These are phyloP conservation scores for Populus simonii DNA, from an alignment of 345 rosid genomes.

Conservation along the genomic window DNA sequence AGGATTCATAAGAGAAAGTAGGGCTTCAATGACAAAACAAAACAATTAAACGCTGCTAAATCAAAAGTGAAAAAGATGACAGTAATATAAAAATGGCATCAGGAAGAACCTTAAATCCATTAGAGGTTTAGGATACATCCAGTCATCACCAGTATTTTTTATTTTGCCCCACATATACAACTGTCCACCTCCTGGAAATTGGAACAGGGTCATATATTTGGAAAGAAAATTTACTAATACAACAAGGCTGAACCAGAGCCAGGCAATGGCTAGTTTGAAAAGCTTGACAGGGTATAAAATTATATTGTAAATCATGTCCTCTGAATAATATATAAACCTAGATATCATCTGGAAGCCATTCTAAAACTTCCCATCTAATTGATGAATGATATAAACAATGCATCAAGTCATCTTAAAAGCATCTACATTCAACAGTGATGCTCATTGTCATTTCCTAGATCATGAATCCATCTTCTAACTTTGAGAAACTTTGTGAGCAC, in stretches of 20 bases:
- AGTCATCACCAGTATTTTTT: conserved; percentile 85
- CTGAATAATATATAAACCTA: not conserved
- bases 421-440: not conserved
- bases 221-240: not conserved
- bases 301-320: not conserved
- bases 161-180: conserved; percentile 99
- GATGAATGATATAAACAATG: not conserved
- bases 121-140: conserved; percentile 99
- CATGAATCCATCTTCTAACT: not conserved
- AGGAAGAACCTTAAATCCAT: conserved; percentile 85
- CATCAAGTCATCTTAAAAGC: not conserved
- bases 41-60: not conserved
- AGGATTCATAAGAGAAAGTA: not conserved
- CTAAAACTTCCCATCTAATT: not conserved
- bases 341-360: not conserved
- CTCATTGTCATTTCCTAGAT: not conserved
- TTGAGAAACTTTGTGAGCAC: not conserved
- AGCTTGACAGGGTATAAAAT: not conserved
- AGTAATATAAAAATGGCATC: conserved; percentile 2
- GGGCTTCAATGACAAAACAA: not conserved
- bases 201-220: not conserved
- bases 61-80: not conserved
- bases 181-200: conserved; percentile 85
- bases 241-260: not conserved
- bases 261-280: not conserved